Conservation (phyloP, 2,329 filamentous ascomycete genomes). For the Talaromyces atroroseus region DNA sequence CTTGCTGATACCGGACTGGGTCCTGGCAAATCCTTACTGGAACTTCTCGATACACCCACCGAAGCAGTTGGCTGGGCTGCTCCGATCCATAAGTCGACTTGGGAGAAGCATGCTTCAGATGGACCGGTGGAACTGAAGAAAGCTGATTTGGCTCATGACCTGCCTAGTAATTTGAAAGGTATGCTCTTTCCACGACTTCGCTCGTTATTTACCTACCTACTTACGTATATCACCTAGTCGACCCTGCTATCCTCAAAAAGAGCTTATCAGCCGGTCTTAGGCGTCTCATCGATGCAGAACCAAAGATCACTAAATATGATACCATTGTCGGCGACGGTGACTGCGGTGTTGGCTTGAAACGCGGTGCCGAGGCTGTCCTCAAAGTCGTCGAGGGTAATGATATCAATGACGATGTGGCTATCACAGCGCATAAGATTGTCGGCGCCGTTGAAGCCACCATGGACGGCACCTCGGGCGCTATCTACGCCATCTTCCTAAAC, state of each 20-base stretch:
- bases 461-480: constrained; percentile 71
- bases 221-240: constrained; percentile 36
- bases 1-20: constrained; percentile 55
- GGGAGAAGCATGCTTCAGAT: constrained; percentile 46
- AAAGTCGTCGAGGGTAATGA: constrained; percentile 38
- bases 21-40: constrained; percentile 51
- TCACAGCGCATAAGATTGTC: constrained; percentile 57
- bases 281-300: constrained; percentile 57
- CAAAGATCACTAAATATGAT: constrained; percentile 62
- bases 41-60: constrained; percentile 62
- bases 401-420: constrained; percentile 51
- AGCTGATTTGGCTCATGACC: constrained; percentile 38
- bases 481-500: constrained; percentile 87
- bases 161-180: constrained; percentile 51
- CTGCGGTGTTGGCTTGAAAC: constrained; percentile 79
- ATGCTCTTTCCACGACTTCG: constrained; percentile 20
- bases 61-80: constrained; percentile 64
- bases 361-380: constrained; percentile 67
- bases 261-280: constrained; percentile 53
- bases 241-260: constrained; percentile 46
- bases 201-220: constrained; percentile 11
- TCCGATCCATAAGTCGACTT: constrained; percentile 54
- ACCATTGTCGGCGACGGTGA: constrained; percentile 87
- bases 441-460: constrained; percentile 62
- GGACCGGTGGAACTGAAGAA: constrained; percentile 37